phyloP scores from a whole-genome alignment of 768 basidiomycete genomes.

The Erythrobasidium yunnanense region DNA sequence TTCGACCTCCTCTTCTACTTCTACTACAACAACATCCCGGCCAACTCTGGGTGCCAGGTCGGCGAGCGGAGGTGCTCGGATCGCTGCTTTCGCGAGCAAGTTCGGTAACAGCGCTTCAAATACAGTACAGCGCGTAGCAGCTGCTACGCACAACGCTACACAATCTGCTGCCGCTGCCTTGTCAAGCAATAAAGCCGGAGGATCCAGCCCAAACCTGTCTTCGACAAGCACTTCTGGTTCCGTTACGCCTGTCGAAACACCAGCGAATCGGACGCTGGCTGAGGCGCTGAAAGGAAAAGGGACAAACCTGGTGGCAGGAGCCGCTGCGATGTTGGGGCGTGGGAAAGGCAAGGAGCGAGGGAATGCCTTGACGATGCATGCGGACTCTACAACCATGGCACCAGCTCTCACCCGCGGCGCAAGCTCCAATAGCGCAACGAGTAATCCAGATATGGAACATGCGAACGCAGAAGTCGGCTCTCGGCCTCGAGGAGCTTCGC shows the following conservation, averaged over 20 bases:
- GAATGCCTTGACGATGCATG: too few species aligned
- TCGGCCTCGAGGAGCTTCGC: too few species aligned
- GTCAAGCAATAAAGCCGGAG: neutral
- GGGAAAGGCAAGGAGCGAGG: neutral
- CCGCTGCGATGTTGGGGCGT: neutral
- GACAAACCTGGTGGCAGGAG: neutral
- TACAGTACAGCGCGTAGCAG: neutral
- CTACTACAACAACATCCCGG: neutral
- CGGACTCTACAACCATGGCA: too few species aligned
- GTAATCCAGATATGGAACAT: too few species aligned
- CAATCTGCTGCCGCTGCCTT: neutral
- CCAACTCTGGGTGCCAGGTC: neutral
- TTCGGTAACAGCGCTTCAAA: neutral
- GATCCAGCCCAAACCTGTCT: neutral
- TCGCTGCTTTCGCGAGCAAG: neutral
- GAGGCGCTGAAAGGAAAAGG: neutral
- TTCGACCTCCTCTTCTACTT: neutral
- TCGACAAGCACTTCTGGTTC: neutral
- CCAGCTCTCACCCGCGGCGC: too few species aligned
- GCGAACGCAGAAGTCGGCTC: too few species aligned
- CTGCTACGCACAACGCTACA: neutral
- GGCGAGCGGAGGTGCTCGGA: neutral
- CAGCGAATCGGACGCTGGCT: neutral
- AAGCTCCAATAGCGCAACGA: too few species aligned
- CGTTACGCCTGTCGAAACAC: neutral